Percentiles rank a stretch among this genome's conserved stretches.
These are phyloP conservation scores for Neonectria sp. DNA, from an alignment of 2,329 filamentous ascomycete genomes.

Conservation along the genomic window DNA sequence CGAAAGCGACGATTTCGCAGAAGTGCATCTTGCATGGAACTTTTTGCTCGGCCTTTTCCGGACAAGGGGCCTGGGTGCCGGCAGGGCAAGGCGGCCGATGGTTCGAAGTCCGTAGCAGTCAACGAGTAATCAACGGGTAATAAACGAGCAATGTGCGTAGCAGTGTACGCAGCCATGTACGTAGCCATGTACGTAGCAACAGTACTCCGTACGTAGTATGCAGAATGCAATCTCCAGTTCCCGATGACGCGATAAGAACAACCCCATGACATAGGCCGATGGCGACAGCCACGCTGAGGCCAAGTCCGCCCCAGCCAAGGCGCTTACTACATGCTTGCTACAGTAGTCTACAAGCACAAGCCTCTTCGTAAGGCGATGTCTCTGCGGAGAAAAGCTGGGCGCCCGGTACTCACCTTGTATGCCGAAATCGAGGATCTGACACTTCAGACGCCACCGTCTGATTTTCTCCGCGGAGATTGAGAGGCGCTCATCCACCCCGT, in stretches of 20 bases:
- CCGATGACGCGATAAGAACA: background rate
- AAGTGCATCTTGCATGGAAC: conserved; percentile 2
- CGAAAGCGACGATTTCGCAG: background rate
- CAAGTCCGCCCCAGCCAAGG: too few relatives aligned
- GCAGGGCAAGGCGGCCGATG: too few relatives aligned
- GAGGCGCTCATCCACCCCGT: background rate
- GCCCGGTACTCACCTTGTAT: background rate
- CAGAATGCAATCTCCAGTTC: background rate
- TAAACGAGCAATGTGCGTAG: too few relatives aligned
- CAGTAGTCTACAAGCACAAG: background rate
- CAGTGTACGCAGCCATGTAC: too few relatives aligned
- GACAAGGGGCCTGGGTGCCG: background rate
- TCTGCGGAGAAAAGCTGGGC: background rate
- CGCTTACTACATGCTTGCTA: background rate
- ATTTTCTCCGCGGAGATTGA: background rate
- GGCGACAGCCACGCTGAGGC: too few relatives aligned
- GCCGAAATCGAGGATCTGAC: background rate
- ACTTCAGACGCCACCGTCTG: background rate
- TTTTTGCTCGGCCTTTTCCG: background rate
- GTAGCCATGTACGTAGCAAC: too few relatives aligned
- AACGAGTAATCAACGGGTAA: too few relatives aligned
- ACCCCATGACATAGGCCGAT: background rate
- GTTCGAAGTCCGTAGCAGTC: too few relatives aligned
- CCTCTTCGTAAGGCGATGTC: background rate
- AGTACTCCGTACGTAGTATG: background rate